Evolutionary conservation across 129 eudicot genomes (phyloP).

Genomic region (Helichrysum umbraculigerum): DNA sequence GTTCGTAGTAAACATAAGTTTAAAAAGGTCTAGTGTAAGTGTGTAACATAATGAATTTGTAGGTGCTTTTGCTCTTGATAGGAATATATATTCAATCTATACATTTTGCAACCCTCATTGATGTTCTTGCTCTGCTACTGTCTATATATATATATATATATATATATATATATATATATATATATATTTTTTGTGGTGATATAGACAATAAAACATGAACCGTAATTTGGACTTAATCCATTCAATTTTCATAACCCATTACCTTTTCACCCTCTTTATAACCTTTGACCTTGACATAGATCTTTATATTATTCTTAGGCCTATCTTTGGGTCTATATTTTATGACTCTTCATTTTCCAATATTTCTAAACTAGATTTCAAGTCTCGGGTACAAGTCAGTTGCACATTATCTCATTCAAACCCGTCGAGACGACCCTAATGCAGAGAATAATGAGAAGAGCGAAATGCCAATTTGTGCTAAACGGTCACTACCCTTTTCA

Average conservation of each 20-base stretch:
- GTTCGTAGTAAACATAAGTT: not conserved
- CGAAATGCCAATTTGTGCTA: slow-evolving; percentile 40
- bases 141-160: too few species aligned
- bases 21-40: not conserved
- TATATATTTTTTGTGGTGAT: too few species aligned
- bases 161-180: too few species aligned
- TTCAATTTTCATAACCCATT: too few species aligned
- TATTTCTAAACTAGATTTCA: slow-evolving; percentile 46
- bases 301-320: not conserved
- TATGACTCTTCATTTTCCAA: not conserved
- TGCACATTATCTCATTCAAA: slow-evolving; percentile 91
- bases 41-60: not conserved
- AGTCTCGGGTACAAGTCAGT: slow-evolving; percentile 84
- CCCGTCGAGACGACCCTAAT: slow-evolving; percentile 38
- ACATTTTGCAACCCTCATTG: too few species aligned
- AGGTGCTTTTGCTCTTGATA: not conserved
- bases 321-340: too few species aligned
- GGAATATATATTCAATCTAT: not conserved
- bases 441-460: slow-evolving; percentile 31
- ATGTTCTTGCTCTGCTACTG: too few species aligned
- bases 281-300: not conserved
- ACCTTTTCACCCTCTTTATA: too few species aligned
- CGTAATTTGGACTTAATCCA: too few species aligned
- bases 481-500: slow-evolving; percentile 57
- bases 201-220: too few species aligned